Conservation (phyloP, 805 yeast species). For the Saturnispora bothae region DNA sequence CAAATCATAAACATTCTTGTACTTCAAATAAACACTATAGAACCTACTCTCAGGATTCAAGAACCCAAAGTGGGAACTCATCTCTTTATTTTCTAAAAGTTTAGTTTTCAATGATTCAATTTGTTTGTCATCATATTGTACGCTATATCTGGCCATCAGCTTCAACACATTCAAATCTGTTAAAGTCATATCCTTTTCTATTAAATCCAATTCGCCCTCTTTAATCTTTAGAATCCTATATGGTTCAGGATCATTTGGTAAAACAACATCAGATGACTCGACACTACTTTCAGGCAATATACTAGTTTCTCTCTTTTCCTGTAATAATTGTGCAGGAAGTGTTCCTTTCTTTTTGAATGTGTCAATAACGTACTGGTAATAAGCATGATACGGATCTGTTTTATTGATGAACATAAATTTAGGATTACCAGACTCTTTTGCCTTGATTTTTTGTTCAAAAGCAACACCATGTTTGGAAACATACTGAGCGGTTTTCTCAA, state of each 20-base stretch:
- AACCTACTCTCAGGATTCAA: constrained; percentile 50
- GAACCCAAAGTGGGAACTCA: constrained; percentile 58
- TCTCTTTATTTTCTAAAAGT: constrained; percentile 22
- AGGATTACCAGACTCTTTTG: constrained; percentile 34
- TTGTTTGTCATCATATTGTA: constrained; percentile 44
- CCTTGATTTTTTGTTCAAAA: constrained; percentile 49
- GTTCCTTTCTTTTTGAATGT: constrained; percentile 22
- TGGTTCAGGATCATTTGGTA: constrained; percentile 11
- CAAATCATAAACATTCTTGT: constrained; percentile 45
- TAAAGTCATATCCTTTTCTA: constrained; percentile 36
- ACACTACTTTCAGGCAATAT: background rate
- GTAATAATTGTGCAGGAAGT: constrained; percentile 10
- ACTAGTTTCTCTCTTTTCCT: background rate
- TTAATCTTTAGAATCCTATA: constrained; percentile 19
- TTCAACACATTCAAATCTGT: constrained; percentile 63
- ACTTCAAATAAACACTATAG: constrained; percentile 37
- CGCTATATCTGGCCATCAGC: constrained; percentile 58
- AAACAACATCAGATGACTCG: constrained; percentile 3
- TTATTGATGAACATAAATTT: constrained; percentile 57
- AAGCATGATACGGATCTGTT: constrained; percentile 44
- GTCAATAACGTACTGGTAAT: constrained; percentile 41
- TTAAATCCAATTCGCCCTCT: constrained; percentile 12
- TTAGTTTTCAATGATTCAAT: constrained; percentile 27
- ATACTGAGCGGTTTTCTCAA: constrained; percentile 64
- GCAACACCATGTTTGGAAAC: constrained; percentile 56